Conservation (phyloP, 441 rosid species). For the Gossypium aridum region DNA sequence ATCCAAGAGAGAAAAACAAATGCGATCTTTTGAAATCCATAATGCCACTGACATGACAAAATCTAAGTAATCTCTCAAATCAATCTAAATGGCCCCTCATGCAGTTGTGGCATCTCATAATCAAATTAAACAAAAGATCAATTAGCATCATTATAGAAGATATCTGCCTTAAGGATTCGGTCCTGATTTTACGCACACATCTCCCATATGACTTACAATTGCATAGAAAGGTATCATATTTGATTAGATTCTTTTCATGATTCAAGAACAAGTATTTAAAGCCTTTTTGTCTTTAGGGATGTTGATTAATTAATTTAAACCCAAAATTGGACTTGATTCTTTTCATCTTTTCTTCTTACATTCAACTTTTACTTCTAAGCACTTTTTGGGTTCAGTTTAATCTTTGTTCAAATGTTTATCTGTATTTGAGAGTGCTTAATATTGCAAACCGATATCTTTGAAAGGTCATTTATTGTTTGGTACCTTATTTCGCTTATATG, state of each 20-base stretch:
- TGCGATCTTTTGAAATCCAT: slow-evolving; percentile 7
- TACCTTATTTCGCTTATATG: too few species aligned
- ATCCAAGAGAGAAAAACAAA: background rate
- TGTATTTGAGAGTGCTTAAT: too few species aligned
- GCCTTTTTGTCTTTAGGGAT: background rate
- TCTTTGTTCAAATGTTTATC: too few species aligned
- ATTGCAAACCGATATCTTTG: too few species aligned
- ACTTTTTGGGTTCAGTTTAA: too few species aligned
- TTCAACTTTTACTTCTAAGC: too few species aligned
- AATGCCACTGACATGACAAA: background rate
- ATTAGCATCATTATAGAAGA: background rate
- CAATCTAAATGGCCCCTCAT: background rate
- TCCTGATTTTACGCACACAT: background rate
- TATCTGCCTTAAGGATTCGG: slow-evolving; percentile 10
- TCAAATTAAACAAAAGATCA: background rate
- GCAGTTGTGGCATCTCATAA: slow-evolving; percentile 4
- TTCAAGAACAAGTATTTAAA: too few species aligned
- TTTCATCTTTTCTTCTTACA: too few species aligned
- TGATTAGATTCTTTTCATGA: too few species aligned
- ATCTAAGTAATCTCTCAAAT: slow-evolving; percentile 22
- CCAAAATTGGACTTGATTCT: background rate
- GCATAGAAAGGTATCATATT: too few species aligned
- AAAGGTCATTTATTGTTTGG: too few species aligned
- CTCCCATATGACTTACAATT: background rate
- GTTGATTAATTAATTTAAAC: background rate